Conservation (phyloP, 2,329 filamentous ascomycete genomes). For the Fusarium zealandicum region DNA sequence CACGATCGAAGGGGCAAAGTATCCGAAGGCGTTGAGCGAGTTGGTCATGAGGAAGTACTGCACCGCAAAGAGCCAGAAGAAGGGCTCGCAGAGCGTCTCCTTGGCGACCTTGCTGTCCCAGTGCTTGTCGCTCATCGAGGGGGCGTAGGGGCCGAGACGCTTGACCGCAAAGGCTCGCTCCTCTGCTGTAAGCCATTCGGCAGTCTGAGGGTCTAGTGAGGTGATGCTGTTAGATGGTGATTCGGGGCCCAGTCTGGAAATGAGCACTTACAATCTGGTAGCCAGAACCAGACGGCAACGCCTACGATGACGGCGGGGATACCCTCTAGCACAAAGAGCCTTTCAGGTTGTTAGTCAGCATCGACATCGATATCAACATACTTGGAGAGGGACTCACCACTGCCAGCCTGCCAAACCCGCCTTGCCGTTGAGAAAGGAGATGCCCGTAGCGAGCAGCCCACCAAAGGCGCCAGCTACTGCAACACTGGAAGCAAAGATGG, state of each 20-base stretch:
- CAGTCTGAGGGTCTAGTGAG: conserved; percentile 43
- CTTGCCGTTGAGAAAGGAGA: conserved; percentile 55
- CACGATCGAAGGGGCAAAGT: conserved; percentile 48
- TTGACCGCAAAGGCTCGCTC: conserved; percentile 47
- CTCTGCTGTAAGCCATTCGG: conserved; percentile 43
- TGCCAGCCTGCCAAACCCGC: conserved; percentile 63
- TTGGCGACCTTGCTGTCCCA: conserved; percentile 45
- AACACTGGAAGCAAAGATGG: conserved; percentile 66
- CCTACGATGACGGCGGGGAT: conserved; percentile 43
- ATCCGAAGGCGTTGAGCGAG: conserved; percentile 47
- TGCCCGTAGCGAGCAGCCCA: conserved; percentile 62
- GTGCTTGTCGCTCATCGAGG: conserved; percentile 47
- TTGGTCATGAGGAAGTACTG: conserved; percentile 46
- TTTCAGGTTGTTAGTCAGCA: conserved; percentile 38
- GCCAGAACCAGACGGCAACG: conserved; percentile 44
- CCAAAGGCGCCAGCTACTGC: conserved; percentile 67
- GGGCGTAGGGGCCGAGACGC: conserved; percentile 46
- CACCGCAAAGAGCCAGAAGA: conserved; percentile 46
- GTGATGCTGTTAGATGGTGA: background rate
- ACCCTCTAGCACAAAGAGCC: conserved; percentile 67
- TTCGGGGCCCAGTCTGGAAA: background rate
- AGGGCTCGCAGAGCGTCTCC: conserved; percentile 43
- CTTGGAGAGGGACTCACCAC: conserved; percentile 19
- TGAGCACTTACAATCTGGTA: conserved; percentile 41
- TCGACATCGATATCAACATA: rapidly evolving